Evolutionary conservation across 225 moss, liverwort and hornwort genomes (phyloP).

Genomic region (Straminergon stramineum): DNA sequence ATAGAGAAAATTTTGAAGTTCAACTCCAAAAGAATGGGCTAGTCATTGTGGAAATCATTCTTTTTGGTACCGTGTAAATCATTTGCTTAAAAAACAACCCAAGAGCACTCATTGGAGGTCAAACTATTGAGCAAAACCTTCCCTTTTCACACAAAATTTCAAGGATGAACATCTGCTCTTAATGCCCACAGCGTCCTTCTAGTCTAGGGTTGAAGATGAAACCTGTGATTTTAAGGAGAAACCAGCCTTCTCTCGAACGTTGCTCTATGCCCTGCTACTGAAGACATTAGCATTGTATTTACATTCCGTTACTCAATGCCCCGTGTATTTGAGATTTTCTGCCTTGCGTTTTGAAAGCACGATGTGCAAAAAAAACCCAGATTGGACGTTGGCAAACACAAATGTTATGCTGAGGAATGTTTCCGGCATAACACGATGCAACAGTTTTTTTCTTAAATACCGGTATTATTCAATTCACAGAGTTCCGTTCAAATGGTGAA

Average conservation of each 20-base stretch:
- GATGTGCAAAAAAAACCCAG: background rate
- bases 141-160: background rate
- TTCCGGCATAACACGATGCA: background rate
- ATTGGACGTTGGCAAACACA: background rate
- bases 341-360: background rate
- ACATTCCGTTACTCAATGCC: background rate
- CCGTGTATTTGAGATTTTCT: background rate
- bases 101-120: background rate
- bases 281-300: background rate
- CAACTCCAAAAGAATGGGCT: accelerated
- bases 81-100: background rate
- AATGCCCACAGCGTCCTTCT: no score
- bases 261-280: background rate
- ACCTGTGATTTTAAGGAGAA: background rate
- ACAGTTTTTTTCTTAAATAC: background rate
- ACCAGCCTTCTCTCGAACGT: no score
- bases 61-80: accelerated
- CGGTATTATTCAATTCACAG: background rate
- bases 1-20: background rate
- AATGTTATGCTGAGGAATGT: background rate
- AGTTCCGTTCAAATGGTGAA: background rate
- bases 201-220: background rate
- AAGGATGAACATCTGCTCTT: background rate
- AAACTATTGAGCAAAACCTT: background rate
- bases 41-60: accelerated